These are phyloP conservation scores for Penicillium canariense DNA, from an alignment of 495 filamentous ascomycete genomes.

Conservation along the genomic window DNA sequence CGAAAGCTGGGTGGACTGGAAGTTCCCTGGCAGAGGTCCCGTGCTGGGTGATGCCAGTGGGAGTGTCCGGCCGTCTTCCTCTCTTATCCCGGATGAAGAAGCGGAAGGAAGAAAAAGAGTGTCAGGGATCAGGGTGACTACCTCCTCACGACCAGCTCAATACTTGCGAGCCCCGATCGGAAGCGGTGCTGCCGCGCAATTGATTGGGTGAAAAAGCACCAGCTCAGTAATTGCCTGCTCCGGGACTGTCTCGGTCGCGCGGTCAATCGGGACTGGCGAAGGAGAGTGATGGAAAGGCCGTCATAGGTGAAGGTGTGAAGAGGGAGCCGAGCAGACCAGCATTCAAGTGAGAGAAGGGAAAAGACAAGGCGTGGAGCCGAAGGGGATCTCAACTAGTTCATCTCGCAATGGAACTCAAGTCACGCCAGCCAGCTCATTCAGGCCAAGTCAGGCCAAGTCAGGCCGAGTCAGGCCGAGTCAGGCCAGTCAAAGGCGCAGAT, in stretches of 20 bases:
- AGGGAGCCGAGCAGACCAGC: neutral
- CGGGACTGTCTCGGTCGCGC: conserved; percentile 5
- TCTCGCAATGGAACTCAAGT: no score
- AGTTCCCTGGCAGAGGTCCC: neutral
- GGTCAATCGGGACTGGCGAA: neutral
- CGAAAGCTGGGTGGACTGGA: neutral
- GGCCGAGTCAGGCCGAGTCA: no score
- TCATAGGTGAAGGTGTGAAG: neutral
- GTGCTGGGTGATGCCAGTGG: neutral
- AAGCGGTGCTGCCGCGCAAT: conserved; percentile 1
- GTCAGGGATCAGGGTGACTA: neutral
- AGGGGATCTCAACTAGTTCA: neutral
- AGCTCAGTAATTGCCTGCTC: conserved; percentile 13
- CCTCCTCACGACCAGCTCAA: neutral
- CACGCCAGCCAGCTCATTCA: no score
- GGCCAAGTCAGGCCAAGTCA: no score
- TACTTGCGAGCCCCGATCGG: neutral
- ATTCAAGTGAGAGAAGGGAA: neutral
- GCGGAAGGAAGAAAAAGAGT: neutral
- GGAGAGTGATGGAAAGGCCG: neutral
- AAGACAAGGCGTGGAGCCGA: neutral
- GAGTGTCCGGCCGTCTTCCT: conserved; percentile 10
- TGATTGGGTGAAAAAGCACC: conserved; percentile 2
- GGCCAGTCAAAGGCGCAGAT: conserved; percentile 1
- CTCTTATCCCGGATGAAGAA: neutral